phyloP scores from a whole-genome alignment of 2,329 filamentous ascomycete genomes.

The Fusarium circinatum region DNA sequence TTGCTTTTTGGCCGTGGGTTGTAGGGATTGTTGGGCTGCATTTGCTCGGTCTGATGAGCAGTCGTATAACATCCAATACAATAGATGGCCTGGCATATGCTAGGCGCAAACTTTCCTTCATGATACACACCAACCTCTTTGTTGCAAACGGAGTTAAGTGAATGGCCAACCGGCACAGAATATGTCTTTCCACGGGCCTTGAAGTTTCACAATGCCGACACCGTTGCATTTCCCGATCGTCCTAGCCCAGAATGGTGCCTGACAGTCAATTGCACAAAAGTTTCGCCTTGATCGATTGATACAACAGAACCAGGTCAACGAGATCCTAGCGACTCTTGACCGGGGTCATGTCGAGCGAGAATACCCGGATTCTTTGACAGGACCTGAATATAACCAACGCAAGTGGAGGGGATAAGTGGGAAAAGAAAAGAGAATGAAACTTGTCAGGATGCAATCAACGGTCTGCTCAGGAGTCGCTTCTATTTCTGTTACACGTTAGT shows the following conservation, averaged over 20 bases:
- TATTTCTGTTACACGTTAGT: conserved; percentile 11
- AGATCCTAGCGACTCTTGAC: not conserved
- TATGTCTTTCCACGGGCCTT: conserved; percentile 1
- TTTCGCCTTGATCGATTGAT: not conserved
- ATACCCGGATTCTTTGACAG: not conserved
- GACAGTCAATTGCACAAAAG: not conserved
- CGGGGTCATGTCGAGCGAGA: not conserved
- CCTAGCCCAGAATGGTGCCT: conserved; percentile 7
- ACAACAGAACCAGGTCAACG: not conserved
- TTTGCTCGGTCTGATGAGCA: not conserved
- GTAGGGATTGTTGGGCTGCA: conserved; percentile 21
- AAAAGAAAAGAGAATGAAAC: conserved; percentile 15
- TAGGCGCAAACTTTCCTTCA: conserved; percentile 13
- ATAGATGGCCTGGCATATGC: not conserved
- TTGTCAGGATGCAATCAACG: not conserved
- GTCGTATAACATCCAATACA: conserved; percentile 16
- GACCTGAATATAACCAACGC: not conserved
- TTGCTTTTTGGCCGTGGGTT: conserved; percentile 27
- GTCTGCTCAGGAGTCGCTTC: not conserved
- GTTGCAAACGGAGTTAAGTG: not conserved
- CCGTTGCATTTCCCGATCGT: conserved; percentile 17
- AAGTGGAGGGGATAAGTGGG: not conserved
- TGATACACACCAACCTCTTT: conserved; percentile 8
- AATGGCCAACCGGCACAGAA: not conserved
- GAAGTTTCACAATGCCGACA: conserved; percentile 21